A percentile compares a stretch with the other conserved stretches of the same genome.
phyloP scores from a whole-genome alignment of 495 filamentous ascomycete species.

The Mytilinidion resinicola region DNA sequence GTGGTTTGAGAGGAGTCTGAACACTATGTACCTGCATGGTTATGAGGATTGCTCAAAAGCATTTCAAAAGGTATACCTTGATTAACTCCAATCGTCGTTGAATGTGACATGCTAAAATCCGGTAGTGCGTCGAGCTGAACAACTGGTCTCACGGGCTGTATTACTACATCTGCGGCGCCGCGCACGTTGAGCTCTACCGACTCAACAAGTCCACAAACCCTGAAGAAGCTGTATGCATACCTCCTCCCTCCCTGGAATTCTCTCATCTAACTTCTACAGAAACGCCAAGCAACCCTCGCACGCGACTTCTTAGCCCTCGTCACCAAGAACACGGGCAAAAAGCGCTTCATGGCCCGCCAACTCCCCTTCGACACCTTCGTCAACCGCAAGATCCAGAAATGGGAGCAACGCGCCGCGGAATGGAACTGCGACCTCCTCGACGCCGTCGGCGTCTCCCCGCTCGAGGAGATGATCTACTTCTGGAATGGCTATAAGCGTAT shows the following conservation, averaged over 20 bases:
- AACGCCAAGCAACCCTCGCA: conserved; percentile 55
- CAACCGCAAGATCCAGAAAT: conserved; percentile 77
- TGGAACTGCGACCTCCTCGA: conserved; percentile 68
- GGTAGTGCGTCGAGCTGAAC: conserved; percentile 70
- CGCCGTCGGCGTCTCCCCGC: conserved; percentile 73
- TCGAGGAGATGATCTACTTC: conserved; percentile 93
- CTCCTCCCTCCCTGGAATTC: not conserved
- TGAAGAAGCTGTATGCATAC: conserved; percentile 34
- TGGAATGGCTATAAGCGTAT: conserved; percentile 84
- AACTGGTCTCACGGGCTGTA: conserved; percentile 88
- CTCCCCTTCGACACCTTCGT: conserved; percentile 90
- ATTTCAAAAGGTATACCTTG: conserved; percentile 43
- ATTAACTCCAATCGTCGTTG: not conserved
- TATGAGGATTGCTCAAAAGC: conserved; percentile 64
- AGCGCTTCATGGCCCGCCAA: conserved; percentile 80
- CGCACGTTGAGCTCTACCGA: conserved; percentile 75
- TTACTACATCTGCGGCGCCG: conserved; percentile 76
- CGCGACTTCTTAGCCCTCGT: conserved; percentile 64
- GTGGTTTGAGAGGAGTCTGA: conserved; percentile 77
- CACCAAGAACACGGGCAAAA: conserved; percentile 72
- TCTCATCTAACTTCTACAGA: conserved; percentile 4
- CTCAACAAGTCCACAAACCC: conserved; percentile 48
- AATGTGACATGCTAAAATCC: conserved; percentile 3
- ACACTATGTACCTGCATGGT: conserved; percentile 68
- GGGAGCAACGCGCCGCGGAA: conserved; percentile 71